Base-by-base conservation (phyloP, 2,329 filamentous ascomycete species). In the Calycina herbarum region DNA sequence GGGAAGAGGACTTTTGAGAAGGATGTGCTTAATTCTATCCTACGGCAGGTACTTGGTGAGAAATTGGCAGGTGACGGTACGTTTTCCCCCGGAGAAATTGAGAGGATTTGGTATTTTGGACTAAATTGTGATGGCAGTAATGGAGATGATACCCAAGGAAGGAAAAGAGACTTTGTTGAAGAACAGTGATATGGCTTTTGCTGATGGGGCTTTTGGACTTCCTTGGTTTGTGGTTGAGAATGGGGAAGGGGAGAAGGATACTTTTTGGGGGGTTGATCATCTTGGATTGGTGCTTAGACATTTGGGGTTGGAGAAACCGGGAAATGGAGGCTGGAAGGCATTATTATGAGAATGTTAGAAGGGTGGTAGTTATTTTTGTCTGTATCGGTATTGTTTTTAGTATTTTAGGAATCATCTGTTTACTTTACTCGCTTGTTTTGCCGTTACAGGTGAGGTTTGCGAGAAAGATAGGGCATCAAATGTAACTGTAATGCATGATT, bases 201-300 rank as follows among this genome's bases (percentile, higher is more conserved):
- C 77, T 29, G 78, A 82, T 29, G 86, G 85, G 1, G 84, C 83
- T 0, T 89, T 89, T 78, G 86, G 86, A 1, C 71, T 88, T 62
- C 86, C 86, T 2, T 89, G 84, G 82, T 85, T 86, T 71, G 76
- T 78, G 74, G 86, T 84, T 62, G 85, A 81, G 59, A 85, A 87
- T 73, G 61, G 74, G 6, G 76, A 83, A 61, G 85, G 85, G 0
- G 75, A 83, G 71, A 85, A 74, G 45, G 84, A 87, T 68, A 76
- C 76, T 0, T 88, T 84, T 70, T 89, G 84, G 83, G 86, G 86
- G 0, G 81, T 88, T 15, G 86, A 88, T 77, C 85, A 87, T 74
- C 69, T 89, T 56, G 85, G 82, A 1, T 81, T 83, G 71, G 77
- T 88, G 2, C 78, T 79, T 51, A 79, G 83, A 64, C 82, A 83